Conservation (phyloP, 805 yeast genomes). For the Schizosaccharomyces lindneri region DNA sequence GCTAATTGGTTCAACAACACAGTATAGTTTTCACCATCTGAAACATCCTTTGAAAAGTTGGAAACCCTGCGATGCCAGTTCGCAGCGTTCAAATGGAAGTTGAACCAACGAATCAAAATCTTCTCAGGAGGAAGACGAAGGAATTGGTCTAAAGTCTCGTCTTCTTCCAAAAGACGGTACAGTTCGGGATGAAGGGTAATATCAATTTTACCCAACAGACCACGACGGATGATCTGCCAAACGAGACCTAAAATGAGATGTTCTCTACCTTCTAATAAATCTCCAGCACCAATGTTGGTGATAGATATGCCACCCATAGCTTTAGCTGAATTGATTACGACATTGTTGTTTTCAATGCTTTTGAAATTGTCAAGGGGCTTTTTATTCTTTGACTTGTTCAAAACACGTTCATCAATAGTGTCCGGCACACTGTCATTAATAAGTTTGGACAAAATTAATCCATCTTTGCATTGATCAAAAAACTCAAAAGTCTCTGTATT, state of each 20-base stretch:
- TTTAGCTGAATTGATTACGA: slow-evolving; percentile 92
- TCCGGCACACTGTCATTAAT: slow-evolving; percentile 96
- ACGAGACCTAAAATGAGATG: slow-evolving; percentile 83
- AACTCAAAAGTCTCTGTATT: slow-evolving; percentile 85
- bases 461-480: slow-evolving; percentile 83
- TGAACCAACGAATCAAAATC: slow-evolving; percentile 89
- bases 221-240: slow-evolving; percentile 96
- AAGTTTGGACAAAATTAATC: slow-evolving; percentile 71
- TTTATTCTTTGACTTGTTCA: slow-evolving; percentile 63
- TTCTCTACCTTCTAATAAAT: slow-evolving; percentile 88
- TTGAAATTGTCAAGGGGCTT: slow-evolving; percentile 77
- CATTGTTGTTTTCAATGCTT: slow-evolving; percentile 89
- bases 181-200: slow-evolving; percentile 90
- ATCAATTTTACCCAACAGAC: slow-evolving; percentile 80
- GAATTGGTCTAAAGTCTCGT: slow-evolving; percentile 91
- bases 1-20: slow-evolving; percentile 68
- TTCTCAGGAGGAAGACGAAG: slow-evolving; percentile 93
- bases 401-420: slow-evolving; percentile 90
- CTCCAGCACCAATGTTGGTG: slow-evolving; percentile 92
- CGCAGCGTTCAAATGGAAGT: slow-evolving; percentile 83
- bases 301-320: slow-evolving; percentile 89
- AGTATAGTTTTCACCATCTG: slow-evolving; percentile 90
- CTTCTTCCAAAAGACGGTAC: slow-evolving; percentile 81
- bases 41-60: slow-evolving; percentile 68
- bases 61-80: slow-evolving; percentile 64